Conservation (phyloP, 106 monocot genomes). For the Acorus gramineus region DNA sequence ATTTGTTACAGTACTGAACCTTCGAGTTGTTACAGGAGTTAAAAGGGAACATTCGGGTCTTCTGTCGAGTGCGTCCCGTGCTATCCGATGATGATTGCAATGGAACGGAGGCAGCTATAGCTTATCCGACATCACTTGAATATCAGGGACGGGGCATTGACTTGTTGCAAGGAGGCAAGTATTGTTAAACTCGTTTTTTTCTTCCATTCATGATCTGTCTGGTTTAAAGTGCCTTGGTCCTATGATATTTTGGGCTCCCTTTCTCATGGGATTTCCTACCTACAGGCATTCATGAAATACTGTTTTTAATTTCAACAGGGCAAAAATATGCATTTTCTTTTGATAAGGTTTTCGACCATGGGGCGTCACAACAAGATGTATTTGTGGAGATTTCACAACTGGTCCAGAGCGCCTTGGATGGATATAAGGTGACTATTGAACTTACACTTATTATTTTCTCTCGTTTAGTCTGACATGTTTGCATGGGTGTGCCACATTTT, state of each 20-base stretch:
- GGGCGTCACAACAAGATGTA: slow-evolving; percentile 66
- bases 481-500: no score
- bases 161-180: slow-evolving; percentile 51
- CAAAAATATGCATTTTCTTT: slow-evolving; percentile 73
- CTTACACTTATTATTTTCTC: no score
- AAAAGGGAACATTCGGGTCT: slow-evolving; percentile 91
- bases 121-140: slow-evolving; percentile 71
- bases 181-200: not conserved
- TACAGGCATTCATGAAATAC: not conserved
- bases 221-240: not conserved
- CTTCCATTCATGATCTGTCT: not conserved
- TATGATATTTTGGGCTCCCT: not conserved
- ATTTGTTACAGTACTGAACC: not conserved
- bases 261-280: not conserved
- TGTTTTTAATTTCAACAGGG: slow-evolving; percentile 25
- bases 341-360: slow-evolving; percentile 83
- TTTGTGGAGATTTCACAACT: slow-evolving; percentile 94
- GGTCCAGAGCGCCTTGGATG: slow-evolving; percentile 95
- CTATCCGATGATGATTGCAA: slow-evolving; percentile 31
- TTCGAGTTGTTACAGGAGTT: slow-evolving; percentile 42
- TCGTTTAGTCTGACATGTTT: no score
- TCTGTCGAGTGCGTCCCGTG: slow-evolving; percentile 76
- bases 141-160: slow-evolving; percentile 62
- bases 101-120: slow-evolving; percentile 20
- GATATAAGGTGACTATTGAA: slow-evolving; percentile 56